These are phyloP conservation scores for Lasiosphaeria ovina DNA, from an alignment of 495 filamentous ascomycete species.

Conservation along the genomic window DNA sequence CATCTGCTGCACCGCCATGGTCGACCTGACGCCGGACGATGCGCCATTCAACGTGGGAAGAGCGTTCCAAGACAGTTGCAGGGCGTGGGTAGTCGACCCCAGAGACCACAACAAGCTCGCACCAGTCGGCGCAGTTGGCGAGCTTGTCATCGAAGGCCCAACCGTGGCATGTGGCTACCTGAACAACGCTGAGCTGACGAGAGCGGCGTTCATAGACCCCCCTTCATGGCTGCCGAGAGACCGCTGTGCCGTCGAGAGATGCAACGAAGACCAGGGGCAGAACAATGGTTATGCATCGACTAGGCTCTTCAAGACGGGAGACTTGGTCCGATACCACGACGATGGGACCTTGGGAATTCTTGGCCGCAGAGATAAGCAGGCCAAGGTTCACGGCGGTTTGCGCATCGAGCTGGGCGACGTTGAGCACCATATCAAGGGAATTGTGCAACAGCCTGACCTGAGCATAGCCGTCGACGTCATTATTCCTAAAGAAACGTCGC, in stretches of 20 bases:
- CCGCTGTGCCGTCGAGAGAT: too few relatives aligned
- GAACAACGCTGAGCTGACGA: conserved; percentile 19
- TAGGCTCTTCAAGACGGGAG: neutral
- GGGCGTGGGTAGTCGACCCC: conserved; percentile 33
- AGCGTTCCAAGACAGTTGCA: conserved; percentile 12
- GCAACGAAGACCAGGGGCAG: too few relatives aligned
- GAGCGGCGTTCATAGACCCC: conserved; percentile 22
- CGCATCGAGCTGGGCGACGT: neutral
- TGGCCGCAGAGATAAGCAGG: neutral
- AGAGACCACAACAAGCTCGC: conserved; percentile 31
- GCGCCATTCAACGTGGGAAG: conserved; percentile 25
- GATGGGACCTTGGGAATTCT: neutral
- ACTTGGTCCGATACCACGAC: neutral
- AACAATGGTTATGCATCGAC: too few relatives aligned
- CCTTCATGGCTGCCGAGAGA: neutral
- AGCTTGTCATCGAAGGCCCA: conserved; percentile 47
- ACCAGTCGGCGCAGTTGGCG: conserved; percentile 47
- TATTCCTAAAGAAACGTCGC: too few relatives aligned
- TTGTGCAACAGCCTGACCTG: too few relatives aligned
- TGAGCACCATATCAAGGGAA: neutral
- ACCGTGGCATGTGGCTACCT: conserved; percentile 30
- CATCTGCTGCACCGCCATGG: conserved; percentile 35
- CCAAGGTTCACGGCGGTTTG: neutral
- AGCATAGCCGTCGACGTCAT: too few relatives aligned
- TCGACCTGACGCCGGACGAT: conserved; percentile 9